Evolutionary conservation across 2,329 filamentous ascomycete genomes (phyloP).

Genomic region (Sordariomycetes sp.): DNA sequence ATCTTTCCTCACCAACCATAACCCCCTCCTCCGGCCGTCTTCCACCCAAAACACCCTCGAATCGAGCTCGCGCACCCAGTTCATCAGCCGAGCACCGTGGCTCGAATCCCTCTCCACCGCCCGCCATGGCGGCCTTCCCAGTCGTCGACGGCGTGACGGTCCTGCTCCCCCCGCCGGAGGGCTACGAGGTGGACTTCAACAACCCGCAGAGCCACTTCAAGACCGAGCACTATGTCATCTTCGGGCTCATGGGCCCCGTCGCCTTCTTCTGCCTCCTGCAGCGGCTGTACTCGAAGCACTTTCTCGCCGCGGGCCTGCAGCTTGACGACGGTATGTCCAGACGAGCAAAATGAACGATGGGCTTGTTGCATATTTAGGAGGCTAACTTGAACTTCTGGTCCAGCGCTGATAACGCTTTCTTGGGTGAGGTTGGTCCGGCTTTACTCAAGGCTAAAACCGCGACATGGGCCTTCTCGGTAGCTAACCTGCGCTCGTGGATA

Average conservation of each 20-base stretch:
- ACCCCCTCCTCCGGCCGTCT: too few species aligned
- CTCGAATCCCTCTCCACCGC: background rate
- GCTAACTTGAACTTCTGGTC: background rate
- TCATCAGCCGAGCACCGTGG: too few species aligned
- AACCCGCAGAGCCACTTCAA: constrained; percentile 16
- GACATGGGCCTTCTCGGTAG: background rate
- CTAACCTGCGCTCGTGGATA: background rate
- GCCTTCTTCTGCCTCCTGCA: constrained; percentile 12
- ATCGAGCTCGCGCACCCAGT: too few species aligned
- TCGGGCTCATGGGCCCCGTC: constrained; percentile 14
- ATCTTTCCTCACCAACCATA: too few species aligned
- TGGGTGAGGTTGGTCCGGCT: background rate
- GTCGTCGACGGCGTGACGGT: constrained; percentile 14
- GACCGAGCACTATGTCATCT: constrained; percentile 14
- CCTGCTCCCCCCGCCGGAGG: constrained; percentile 15
- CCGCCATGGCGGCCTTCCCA: constrained; percentile 9
- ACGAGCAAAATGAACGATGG: background rate
- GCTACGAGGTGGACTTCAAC: constrained; percentile 21
- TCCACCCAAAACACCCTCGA: too few species aligned
- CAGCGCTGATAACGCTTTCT: background rate
- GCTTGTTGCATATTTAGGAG: background rate
- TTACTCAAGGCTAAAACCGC: too few species aligned
- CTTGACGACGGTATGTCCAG: constrained; percentile 14
- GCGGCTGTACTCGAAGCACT: constrained; percentile 20
- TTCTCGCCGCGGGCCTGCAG: constrained; percentile 11